Percentiles rank a stretch among this genome's conserved stretches.
These are phyloP conservation scores for Aechmea fasciata DNA, from an alignment of 176 grass and related monocot species.

Conservation along the genomic window DNA sequence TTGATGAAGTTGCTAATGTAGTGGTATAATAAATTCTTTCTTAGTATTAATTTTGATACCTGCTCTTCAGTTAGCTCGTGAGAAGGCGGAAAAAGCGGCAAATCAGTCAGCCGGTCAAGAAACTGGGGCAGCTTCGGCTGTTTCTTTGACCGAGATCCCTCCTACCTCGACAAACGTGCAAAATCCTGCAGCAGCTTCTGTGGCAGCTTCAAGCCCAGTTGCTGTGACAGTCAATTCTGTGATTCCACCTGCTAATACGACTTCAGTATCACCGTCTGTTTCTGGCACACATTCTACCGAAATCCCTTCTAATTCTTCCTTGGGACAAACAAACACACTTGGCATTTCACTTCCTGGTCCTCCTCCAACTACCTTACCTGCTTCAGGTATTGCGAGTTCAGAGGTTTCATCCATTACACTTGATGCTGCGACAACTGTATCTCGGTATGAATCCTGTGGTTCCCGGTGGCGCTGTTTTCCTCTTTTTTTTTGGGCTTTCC, in stretches of 20 bases:
- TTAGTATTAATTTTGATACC: neutral
- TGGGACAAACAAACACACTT: constrained; percentile 1
- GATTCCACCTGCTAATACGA: constrained; percentile 19
- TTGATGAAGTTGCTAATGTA: neutral
- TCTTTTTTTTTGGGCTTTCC: constrained; percentile 14
- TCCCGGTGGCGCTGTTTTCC: neutral
- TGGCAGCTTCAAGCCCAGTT: constrained; percentile 30
- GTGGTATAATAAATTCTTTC: no score
- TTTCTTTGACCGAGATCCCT: constrained; percentile 11
- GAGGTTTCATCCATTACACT: constrained; percentile 22
- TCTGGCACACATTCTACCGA: constrained; percentile 27
- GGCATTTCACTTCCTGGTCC: constrained; percentile 28
- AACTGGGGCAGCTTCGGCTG: constrained; percentile 27
- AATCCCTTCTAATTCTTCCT: constrained; percentile 24
- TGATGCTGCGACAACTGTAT: constrained; percentile 16
- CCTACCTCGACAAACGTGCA: neutral
- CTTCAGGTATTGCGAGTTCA: constrained; percentile 18
- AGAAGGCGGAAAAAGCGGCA: constrained; percentile 58
- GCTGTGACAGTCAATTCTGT: constrained; percentile 29
- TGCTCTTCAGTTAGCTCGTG: constrained; percentile 63
- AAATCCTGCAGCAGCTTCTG: constrained; percentile 16
- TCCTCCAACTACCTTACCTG: constrained; percentile 10
- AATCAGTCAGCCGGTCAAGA: constrained; percentile 29
- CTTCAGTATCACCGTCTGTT: constrained; percentile 18
- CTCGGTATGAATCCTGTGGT: neutral